Percentiles rank a stretch among this genome's conserved stretches.
Evolutionary conservation across 257 asterid genomes (phyloP).

Genomic region (Linaria vulgaris): DNA sequence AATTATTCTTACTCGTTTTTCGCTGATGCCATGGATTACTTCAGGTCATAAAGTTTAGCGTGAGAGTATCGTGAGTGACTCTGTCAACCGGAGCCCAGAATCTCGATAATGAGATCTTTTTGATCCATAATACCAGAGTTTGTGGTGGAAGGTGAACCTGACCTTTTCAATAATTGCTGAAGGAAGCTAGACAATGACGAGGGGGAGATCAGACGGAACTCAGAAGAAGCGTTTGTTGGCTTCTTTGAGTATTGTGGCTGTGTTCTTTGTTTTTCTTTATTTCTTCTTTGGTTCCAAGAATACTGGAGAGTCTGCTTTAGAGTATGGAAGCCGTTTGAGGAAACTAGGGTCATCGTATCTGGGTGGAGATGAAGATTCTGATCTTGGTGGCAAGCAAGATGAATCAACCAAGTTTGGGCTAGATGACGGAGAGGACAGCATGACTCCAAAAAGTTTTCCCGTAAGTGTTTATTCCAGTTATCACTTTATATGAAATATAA

Average conservation of each 20-base stretch:
- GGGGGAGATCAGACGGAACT: constrained; percentile 78
- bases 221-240: constrained; percentile 69
- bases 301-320: constrained; percentile 81
- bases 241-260: constrained; percentile 47
- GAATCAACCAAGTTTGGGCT: constrained; percentile 52
- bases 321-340: constrained; percentile 87
- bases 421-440: constrained; percentile 69
- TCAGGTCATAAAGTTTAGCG: constrained; percentile 14
- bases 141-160: constrained; percentile 29
- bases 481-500: constrained; percentile 15
- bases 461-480: constrained; percentile 42
- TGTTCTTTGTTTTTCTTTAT: constrained; percentile 58
- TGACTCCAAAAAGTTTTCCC: constrained; percentile 65
- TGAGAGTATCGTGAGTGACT: constrained; percentile 16
- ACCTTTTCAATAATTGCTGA: constrained; percentile 26
- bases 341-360: constrained; percentile 82
- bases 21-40: constrained; percentile 31
- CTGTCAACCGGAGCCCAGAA: constrained; percentile 25
- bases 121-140: constrained; percentile 31
- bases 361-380: constrained; percentile 84
- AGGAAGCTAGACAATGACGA: constrained; percentile 48
- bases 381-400: constrained; percentile 57
- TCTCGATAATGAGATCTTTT: constrained; percentile 21
- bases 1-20: constrained; percentile 22
- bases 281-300: constrained; percentile 70